These are phyloP conservation scores for Hyaloscypha bicolor DNA, from an alignment of 495 filamentous ascomycete genomes.

Conservation along the genomic window DNA sequence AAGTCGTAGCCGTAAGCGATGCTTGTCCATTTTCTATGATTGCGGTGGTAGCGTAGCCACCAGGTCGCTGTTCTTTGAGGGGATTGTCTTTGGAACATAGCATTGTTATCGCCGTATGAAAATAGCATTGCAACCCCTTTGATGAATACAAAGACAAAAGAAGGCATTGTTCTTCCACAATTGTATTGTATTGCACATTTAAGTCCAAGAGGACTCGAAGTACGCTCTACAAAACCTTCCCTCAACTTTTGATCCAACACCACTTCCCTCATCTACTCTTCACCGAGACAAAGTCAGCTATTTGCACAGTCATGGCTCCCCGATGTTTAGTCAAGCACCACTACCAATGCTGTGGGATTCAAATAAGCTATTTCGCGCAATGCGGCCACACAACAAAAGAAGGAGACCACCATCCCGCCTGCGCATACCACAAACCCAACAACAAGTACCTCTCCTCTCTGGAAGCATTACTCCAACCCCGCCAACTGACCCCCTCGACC, in stretches of 20 bases:
- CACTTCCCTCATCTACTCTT: background rate
- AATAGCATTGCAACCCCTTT: background rate
- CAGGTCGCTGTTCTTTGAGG: background rate
- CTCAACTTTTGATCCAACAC: background rate
- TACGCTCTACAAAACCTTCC: background rate
- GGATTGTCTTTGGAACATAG: background rate
- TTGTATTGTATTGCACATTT: background rate
- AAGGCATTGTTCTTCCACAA: background rate
- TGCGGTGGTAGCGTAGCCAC: too few relatives aligned
- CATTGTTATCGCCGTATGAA: background rate
- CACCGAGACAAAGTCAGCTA: background rate
- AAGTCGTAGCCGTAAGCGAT: too few relatives aligned
- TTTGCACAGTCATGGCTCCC: background rate
- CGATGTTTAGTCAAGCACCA: background rate
- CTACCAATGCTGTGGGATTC: background rate
- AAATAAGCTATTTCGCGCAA: background rate
- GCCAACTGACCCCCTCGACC: background rate
- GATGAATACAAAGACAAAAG: background rate
- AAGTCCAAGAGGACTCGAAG: background rate
- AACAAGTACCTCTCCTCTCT: too few relatives aligned
- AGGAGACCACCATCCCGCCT: background rate
- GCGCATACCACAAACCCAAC: background rate
- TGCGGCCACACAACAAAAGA: background rate
- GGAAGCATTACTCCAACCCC: background rate
- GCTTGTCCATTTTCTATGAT: too few relatives aligned